Evolutionary conservation across 2,329 filamentous ascomycete species (phyloP), one percentile per base, ranked within the genome.

Genomic region (Aureobasidium sp.): DNA sequence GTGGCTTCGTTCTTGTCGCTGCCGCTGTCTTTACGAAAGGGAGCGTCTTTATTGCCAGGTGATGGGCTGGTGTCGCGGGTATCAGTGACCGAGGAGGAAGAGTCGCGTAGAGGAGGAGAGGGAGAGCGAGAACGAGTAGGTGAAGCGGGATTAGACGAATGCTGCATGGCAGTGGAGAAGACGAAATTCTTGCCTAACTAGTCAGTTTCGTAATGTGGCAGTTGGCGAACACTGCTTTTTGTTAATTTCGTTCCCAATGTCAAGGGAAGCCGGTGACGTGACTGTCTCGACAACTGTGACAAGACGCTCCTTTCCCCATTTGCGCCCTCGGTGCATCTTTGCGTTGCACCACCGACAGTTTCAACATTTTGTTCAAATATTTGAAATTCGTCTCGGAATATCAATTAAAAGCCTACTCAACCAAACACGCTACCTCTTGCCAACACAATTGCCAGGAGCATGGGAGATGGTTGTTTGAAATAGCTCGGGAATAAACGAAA

Each of bases 1-100:
- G 67, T 69, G 32, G 27, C 30, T 37, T 53, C 25, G 39, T 21
- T 48, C 15, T 61, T 61, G 15, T 27, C 21, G 50, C 32, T 48
- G 32, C 21, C 25, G 30, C 47, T 42, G 45, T 42, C 36, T 39
- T 36, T 25, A 5, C 45, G 44, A 3, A 8, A 15, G 7, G 34
- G 8, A 29, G 30, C 27, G 8, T 37, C 15, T 30, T 58, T 25
- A n/a, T 30, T 50, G 36, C 42, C 57, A 6, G 54, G 25, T 27
- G 44, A 49, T 3, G 34, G 32, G 44, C 25, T 32, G 27, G 32
- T 48, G 55, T 52, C 58, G 37, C 25, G 36, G 3, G 58, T 30
- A 29, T 39, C 34, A 29, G 30, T 45, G 47, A 36, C 45, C 32
- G 48, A 44, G 39, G 48, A 59, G 45, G 36, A 30, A 4, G 34